phyloP scores from a whole-genome alignment of 1,139 yeast genomes.

The Saccharomyces hybrid region DNA sequence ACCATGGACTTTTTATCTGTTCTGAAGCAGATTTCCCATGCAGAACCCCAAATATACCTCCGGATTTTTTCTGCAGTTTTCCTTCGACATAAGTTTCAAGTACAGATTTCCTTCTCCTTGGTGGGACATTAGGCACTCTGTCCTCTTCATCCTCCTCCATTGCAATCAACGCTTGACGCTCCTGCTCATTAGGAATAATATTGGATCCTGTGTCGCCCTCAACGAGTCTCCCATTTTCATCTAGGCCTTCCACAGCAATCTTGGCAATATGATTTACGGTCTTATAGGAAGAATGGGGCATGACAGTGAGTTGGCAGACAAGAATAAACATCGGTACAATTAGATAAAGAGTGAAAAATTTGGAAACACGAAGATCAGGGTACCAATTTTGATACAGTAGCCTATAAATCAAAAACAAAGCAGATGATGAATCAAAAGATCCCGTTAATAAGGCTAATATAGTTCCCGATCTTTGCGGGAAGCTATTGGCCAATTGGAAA shows the following conservation, averaged over 20 bases:
- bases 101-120: constrained; percentile 39
- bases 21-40: constrained; percentile 54
- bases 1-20: constrained; percentile 76
- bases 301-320: constrained; percentile 60
- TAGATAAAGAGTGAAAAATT: constrained; percentile 60
- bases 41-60: constrained; percentile 80
- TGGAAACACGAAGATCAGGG: constrained; percentile 35
- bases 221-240: constrained; percentile 40
- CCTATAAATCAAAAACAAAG: constrained; percentile 62
- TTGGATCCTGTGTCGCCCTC: constrained; percentile 31
- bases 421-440: constrained; percentile 71
- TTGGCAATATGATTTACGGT: constrained; percentile 45
- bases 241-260: constrained; percentile 62
- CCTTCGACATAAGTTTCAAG: constrained; percentile 58
- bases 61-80: constrained; percentile 46
- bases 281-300: constrained; percentile 75
- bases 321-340: constrained; percentile 69
- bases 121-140: constrained; percentile 11
- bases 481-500: constrained; percentile 66
- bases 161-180: constrained; percentile 27
- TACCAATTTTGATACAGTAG: constrained; percentile 45
- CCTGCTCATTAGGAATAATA: constrained; percentile 26
- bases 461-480: constrained; percentile 65
- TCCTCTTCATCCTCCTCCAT: constrained; percentile 10
- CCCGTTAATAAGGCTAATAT: constrained; percentile 68